Base-by-base conservation (phyloP, 2,329 filamentous ascomycete genomes). In the Niveomyces coronatus region DNA sequence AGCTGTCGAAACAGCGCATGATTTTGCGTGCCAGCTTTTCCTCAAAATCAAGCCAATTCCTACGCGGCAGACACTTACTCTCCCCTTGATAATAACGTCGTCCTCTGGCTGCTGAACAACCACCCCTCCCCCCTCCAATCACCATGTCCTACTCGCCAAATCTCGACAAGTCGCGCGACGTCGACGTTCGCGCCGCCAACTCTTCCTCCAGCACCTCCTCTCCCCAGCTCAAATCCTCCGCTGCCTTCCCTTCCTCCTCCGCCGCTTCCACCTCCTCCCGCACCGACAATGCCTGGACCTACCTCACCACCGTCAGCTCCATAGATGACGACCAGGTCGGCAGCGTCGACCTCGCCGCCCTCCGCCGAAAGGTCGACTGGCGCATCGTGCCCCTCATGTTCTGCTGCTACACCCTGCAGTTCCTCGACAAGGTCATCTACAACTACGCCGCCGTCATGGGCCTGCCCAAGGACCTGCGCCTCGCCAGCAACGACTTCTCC, bases 371-470 rank as follows among this genome's bases (percentile, higher is more conserved):
- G 53, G 68, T 79, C 34, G 74, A 79, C 48, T 70, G 61, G 58
- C 67, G 62, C 34, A 73, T 79, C 37, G 62, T 79, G 23, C 75
- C 75, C 0, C 60, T 79, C 37, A 76, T 79, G 70, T 77, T 78
- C 43, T 55, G 64, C 31, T 72, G 68, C 49, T 79, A 79, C 49
- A 69, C 68, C n/a, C 64, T 78, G 57, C 74, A 79, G 48, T 77
- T 77, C 46, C 60, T 79, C 31, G 76, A 79, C 60, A 80, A 80
- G 56, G 70, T 78, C 43, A 66, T 74, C 19, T 64, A 79, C 31
- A 79, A 79, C 48, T 82, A 82, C 49, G 75, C 74, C 14, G 72
- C 71, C 42, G 74, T 82, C 36, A 82, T 82, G 77, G 75, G 76
- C 3, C 52, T 83, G 7, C 60, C 55, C 16, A 54, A 64, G 35